Evolutionary conservation across 2,329 filamentous ascomycete genomes (phyloP), one percentile per base, ranked within the genome.

Genomic region (Claviceps sp.): DNA sequence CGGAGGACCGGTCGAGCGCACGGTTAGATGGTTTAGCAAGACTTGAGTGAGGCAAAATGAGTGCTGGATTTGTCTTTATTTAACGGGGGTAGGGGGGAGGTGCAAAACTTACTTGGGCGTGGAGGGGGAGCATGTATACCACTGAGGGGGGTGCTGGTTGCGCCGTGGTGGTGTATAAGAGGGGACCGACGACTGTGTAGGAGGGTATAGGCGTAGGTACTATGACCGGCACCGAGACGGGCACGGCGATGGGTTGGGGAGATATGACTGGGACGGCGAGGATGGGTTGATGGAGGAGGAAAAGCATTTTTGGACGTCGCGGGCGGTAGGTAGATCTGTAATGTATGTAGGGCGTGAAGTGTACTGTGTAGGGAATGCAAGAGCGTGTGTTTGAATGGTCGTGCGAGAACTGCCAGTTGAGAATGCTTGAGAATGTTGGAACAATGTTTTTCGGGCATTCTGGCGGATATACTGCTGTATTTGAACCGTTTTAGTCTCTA

Each of bases 221-320:
- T 13, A 17, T 7, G 11, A 36, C 14, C 13, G 9, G 23, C 34
- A 29, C 29, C 17, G 22, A 20, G 17, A 46, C n/a, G 3, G 29
- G 16, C 16, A 7, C 16, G 8, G 23, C 8, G 9, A 45, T n/a
- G 29, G 52, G 16, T 17, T 26, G 54, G 34, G 20, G 20, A 20
- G 20, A 20, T 20, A 20, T 20, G 20, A 26, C 42, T 34, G 36
- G 54, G 36, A 26, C 42, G 37, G 36, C 44, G n/a, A 66, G 60
- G 40, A 63, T 49, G 22, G 61, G 60, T 13, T 59, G 55, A 22
- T 59, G 61, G 43, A 62, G 58, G 44, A 59, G 56, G 26, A 56
- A 62, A 0, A 59, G 11, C 62, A 66, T 66, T 6, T 6, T 49
- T 7, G 43, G 13, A 23, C 7, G 16, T 45, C 3, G 29, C 20